Percentiles rank a stretch among this genome's conserved stretches.
Evolutionary conservation across 345 rosid species (phyloP).

Genomic region (Lumnitzera racemosa): DNA sequence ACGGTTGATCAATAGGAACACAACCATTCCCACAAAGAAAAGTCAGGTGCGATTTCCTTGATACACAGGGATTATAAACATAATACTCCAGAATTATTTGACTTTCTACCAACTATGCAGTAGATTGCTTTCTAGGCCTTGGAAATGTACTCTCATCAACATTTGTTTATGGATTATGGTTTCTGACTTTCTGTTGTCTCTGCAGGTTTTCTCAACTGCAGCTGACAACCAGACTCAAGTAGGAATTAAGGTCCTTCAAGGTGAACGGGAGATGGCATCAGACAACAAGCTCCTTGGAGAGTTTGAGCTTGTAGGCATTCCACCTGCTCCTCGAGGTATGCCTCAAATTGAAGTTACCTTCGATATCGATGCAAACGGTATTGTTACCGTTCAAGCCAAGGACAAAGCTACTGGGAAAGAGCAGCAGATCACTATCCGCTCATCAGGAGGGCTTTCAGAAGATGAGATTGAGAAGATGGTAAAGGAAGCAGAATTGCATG

Average conservation of each 20-base stretch:
- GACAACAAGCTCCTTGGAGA: constrained; percentile 83
- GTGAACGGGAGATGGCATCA: constrained; percentile 81
- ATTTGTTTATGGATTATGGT: too few relatives aligned
- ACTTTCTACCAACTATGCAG: too few relatives aligned
- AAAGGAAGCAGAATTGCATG: constrained; percentile 63
- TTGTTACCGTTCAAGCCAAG: constrained; percentile 31
- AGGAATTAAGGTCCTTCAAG: constrained; percentile 71
- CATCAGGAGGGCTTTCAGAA: constrained; percentile 83
- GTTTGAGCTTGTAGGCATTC: constrained; percentile 80
- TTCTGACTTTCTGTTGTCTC: too few relatives aligned
- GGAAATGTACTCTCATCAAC: too few relatives aligned
- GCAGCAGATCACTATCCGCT: constrained; percentile 82
- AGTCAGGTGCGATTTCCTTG: constrained; percentile 20
- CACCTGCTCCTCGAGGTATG: constrained; percentile 76
- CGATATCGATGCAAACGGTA: constrained; percentile 32
- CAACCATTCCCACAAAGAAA: constrained; percentile 89
- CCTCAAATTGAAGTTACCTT: constrained; percentile 23
- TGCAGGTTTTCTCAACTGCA: constrained; percentile 73
- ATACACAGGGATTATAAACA: too few relatives aligned
- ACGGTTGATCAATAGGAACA: constrained; percentile 61
- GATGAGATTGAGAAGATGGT: constrained; percentile 51
- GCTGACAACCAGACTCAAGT: constrained; percentile 40
- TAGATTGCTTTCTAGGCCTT: too few relatives aligned
- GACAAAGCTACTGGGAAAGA: constrained; percentile 66
- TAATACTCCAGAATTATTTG: too few relatives aligned